A percentile compares a stretch with the other conserved stretches of the same genome.
Conservation (phyloP, 495 filamentous ascomycete genomes). For the Tuber aestivum region DNA sequence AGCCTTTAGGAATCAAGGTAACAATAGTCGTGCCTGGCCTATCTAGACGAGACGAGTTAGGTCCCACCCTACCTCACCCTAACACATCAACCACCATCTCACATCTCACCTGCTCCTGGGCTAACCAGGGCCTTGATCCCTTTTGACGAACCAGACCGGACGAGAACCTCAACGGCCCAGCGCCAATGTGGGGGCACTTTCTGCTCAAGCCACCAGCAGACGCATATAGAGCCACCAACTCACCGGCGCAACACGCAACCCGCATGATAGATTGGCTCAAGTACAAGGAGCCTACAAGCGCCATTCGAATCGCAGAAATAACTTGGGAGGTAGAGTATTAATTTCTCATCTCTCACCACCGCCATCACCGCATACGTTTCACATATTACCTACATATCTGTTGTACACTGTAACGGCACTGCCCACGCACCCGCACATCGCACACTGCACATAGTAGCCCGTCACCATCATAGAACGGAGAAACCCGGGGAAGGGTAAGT, state of each 20-base stretch:
- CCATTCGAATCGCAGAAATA: slow-evolving; percentile 88
- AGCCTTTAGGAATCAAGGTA: slow-evolving; percentile 82
- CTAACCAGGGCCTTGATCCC: not conserved
- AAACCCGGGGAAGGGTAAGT: not conserved
- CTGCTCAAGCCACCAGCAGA: slow-evolving; percentile 77
- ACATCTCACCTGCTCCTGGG: slow-evolving; percentile 4
- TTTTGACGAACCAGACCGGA: slow-evolving; percentile 20
- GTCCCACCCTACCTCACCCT: slow-evolving; percentile 41
- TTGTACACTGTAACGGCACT: not conserved
- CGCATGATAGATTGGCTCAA: slow-evolving; percentile 94
- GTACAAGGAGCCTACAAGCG: slow-evolving; percentile 84
- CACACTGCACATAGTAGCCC: not conserved
- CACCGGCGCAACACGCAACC: slow-evolving; percentile 81
- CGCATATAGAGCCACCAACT: slow-evolving; percentile 67
- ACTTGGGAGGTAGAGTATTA: slow-evolving; percentile 64
- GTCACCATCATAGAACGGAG: not conserved
- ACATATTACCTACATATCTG: not conserved
- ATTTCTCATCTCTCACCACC: not conserved
- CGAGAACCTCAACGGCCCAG: slow-evolving; percentile 27
- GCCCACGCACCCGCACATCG: not conserved
- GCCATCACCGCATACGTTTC: not conserved
- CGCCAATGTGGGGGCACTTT: slow-evolving; percentile 82
- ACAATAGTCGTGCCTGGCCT: slow-evolving; percentile 89
- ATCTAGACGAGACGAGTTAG: slow-evolving; percentile 63
- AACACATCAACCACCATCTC: not conserved